Conservation (phyloP, 441 rosid genomes). For the Brassica balearica region DNA sequence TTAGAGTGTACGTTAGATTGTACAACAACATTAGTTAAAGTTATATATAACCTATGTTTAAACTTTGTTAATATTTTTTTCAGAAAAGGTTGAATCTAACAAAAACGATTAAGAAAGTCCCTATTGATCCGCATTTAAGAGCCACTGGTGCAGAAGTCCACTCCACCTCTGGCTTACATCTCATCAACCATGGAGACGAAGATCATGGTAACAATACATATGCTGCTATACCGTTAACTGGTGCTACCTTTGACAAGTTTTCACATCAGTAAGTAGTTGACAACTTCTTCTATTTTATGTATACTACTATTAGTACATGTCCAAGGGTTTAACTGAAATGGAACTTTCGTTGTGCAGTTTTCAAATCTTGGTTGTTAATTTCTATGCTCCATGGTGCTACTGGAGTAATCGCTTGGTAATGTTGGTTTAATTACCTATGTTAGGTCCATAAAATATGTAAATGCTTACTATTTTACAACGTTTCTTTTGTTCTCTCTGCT, state of each 20-base stretch:
- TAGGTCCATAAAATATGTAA: slow-evolving; percentile 5
- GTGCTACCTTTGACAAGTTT: slow-evolving; percentile 65
- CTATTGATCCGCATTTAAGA: slow-evolving; percentile 75
- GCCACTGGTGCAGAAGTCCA: slow-evolving; percentile 76
- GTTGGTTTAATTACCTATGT: neutral
- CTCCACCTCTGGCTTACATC: slow-evolving; percentile 59
- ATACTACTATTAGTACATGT: too few species aligned
- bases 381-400: slow-evolving; percentile 94
- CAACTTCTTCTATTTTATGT: neutral
- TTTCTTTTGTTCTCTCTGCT: slow-evolving; percentile 12
- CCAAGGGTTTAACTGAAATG: neutral
- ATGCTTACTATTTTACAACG: neutral
- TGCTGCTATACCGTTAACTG: slow-evolving; percentile 56
- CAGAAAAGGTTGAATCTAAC: slow-evolving; percentile 98
- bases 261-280: slow-evolving; percentile 68
- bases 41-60: neutral
- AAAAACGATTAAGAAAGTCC: slow-evolving; percentile 77
- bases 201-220: slow-evolving; percentile 58
- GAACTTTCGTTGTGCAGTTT: slow-evolving; percentile 55
- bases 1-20: neutral
- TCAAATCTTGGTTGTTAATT: slow-evolving; percentile 84
- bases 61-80: slow-evolving; percentile 34
- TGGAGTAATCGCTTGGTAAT: slow-evolving; percentile 96
- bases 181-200: slow-evolving; percentile 86
- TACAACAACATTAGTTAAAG: neutral